Evolutionary conservation across 2,329 filamentous ascomycete genomes (phyloP).

Genomic region (Alternaria triticimaculans): DNA sequence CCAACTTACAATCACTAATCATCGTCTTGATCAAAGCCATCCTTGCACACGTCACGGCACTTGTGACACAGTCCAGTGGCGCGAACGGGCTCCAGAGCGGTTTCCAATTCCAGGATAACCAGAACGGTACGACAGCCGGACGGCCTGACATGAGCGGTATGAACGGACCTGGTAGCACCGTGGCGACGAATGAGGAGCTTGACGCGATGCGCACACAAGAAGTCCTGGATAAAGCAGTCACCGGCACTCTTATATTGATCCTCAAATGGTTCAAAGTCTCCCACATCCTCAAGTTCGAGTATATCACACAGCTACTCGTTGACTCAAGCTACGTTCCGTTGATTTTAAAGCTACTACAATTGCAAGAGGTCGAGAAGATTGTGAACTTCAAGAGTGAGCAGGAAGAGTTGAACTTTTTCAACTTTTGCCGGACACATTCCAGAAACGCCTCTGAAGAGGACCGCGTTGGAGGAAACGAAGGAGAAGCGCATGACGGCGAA

Average conservation of each 20-base stretch:
- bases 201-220: constrained; percentile 83
- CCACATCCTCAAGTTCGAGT: constrained; percentile 94
- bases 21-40: constrained; percentile 92
- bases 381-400: constrained; percentile 86
- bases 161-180: constrained; percentile 36
- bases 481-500: constrained; percentile 30
- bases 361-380: constrained; percentile 90
- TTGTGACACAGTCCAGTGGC: constrained; percentile 67
- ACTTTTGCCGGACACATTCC: constrained; percentile 80
- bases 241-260: constrained; percentile 84
- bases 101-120: constrained; percentile 51
- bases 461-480: constrained; percentile 17
- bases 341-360: constrained; percentile 89
- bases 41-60: constrained; percentile 83
- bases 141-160: constrained; percentile 41
- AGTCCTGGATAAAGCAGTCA: constrained; percentile 88
- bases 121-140: constrained; percentile 46
- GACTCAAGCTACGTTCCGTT: constrained; percentile 96
- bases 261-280: constrained; percentile 97
- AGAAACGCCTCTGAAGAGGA: constrained; percentile 59
- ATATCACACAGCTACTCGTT: constrained; percentile 87
- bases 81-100: constrained; percentile 59
- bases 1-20: constrained; percentile 88
- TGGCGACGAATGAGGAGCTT: constrained; percentile 69
- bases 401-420: constrained; percentile 86